Conservation (phyloP, 1,284 basidiomycete genomes). For the Cutaneotrichosporon sp. region DNA sequence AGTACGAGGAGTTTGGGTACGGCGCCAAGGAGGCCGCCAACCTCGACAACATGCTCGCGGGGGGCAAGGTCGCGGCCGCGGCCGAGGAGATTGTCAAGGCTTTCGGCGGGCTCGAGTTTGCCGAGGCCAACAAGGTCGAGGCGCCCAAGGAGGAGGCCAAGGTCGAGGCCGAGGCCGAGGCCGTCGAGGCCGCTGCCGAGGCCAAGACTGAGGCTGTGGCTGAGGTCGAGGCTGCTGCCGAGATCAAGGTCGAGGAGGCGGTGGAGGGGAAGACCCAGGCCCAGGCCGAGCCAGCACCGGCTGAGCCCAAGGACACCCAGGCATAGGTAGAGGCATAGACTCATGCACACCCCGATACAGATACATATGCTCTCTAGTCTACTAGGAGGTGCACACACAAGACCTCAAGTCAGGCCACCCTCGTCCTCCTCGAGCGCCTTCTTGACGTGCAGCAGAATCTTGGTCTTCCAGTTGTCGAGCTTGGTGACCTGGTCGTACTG, state of each 20-base stretch:
- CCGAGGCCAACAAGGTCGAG: constrained; percentile 2
- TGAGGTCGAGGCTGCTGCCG: not conserved
- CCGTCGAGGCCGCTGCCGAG: not conserved
- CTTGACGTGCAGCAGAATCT: constrained; percentile 84
- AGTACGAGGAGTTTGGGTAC: constrained; percentile 67
- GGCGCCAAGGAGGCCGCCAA: constrained; percentile 59
- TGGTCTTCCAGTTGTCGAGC: constrained; percentile 94
- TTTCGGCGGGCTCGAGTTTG: constrained; percentile 28
- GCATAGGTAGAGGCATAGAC: constrained; percentile 3
- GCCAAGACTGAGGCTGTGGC: not conserved
- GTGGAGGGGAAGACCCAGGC: constrained; percentile 1
- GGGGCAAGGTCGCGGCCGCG: constrained; percentile 26
- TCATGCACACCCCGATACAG: constrained; percentile 17
- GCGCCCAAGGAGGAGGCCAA: not conserved
- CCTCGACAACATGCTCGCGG: constrained; percentile 21
- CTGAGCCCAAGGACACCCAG: constrained; percentile 13
- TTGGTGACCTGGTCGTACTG: constrained; percentile 87
- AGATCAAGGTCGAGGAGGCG: not conserved
- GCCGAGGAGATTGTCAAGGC: constrained; percentile 32
- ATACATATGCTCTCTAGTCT: constrained; percentile 9
- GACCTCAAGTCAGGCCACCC: constrained; percentile 54
- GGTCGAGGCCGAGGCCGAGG: constrained; percentile 1
- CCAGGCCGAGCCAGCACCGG: not conserved
- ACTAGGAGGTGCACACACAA: too few species aligned
- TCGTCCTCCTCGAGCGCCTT: constrained; percentile 67